These are phyloP conservation scores for Aspergillus hiratsukae DNA, from an alignment of 2,329 filamentous ascomycete genomes.

Conservation along the genomic window DNA sequence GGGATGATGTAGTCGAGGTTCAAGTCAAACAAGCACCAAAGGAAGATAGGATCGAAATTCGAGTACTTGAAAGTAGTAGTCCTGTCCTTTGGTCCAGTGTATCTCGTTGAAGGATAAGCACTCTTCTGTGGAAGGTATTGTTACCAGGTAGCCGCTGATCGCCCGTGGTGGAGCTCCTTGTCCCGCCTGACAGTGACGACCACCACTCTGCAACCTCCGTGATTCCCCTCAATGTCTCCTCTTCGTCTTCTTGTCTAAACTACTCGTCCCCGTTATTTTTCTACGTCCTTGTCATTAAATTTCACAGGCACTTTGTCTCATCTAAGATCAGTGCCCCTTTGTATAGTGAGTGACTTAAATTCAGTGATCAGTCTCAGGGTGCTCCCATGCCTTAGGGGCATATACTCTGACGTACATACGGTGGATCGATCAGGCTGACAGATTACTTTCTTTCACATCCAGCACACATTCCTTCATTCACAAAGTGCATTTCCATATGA, in stretches of 20 bases:
- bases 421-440: not conserved
- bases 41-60: not conserved
- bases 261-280: not conserved
- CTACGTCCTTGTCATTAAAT: not conserved
- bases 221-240: not conserved
- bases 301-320: not conserved
- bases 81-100: not conserved
- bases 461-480: not conserved
- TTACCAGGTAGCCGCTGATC: constrained; percentile 30
- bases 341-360: not conserved
- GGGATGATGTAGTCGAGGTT: not conserved
- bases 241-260: not conserved
- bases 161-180: constrained; percentile 28
- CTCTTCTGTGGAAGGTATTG: constrained; percentile 7
- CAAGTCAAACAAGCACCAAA: not conserved
- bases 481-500: not conserved
- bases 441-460: constrained; percentile 4
- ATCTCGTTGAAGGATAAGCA: not conserved
- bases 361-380: constrained; percentile 7
- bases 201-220: constrained; percentile 8
- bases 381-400: not conserved
- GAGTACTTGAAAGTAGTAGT: not conserved
- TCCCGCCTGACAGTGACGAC: constrained; percentile 29
- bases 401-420: not conserved
- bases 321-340: not conserved